Conservation (phyloP, 1,284 basidiomycete genomes). For the Papiliotrema fonsecae region DNA sequence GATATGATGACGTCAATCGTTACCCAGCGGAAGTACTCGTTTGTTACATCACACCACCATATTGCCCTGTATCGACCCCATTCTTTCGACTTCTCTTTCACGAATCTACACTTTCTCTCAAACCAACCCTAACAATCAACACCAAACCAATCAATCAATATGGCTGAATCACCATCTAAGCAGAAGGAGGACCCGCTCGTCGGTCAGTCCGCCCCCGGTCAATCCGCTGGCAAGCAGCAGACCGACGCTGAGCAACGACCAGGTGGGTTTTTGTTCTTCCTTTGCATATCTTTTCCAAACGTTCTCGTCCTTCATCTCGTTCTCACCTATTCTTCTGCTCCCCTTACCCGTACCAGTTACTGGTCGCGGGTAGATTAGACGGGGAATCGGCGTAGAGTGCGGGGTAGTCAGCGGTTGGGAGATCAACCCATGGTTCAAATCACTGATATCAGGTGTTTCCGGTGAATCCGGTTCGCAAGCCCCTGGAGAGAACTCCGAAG, state of each 20-base stretch:
- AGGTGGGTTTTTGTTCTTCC: neutral
- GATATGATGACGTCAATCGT: no score
- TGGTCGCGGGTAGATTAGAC: no score
- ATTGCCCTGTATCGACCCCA: no score
- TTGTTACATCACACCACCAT: no score
- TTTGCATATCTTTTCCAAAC: no score
- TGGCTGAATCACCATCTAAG: conserved; percentile 2
- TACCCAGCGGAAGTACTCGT: no score
- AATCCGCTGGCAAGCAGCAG: neutral
- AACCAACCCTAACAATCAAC: neutral
- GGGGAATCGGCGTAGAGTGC: no score
- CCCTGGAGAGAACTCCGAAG: neutral
- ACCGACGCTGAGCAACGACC: conserved; percentile 9
- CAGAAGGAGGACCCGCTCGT: neutral
- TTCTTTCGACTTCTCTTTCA: neutral
- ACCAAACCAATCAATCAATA: neutral
- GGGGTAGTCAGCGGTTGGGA: no score
- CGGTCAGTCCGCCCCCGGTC: neutral
- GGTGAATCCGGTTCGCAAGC: neutral
- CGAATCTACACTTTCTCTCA: neutral
- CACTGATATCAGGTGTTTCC: neutral
- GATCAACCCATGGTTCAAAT: neutral
- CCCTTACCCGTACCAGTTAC: no score
- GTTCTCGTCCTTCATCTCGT: neutral
- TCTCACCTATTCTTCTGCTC: no score